A percentile compares a stretch with the other conserved stretches of the same genome.
Conservation (phyloP, 306 rosid genomes). For the Quillaja saponaria region DNA sequence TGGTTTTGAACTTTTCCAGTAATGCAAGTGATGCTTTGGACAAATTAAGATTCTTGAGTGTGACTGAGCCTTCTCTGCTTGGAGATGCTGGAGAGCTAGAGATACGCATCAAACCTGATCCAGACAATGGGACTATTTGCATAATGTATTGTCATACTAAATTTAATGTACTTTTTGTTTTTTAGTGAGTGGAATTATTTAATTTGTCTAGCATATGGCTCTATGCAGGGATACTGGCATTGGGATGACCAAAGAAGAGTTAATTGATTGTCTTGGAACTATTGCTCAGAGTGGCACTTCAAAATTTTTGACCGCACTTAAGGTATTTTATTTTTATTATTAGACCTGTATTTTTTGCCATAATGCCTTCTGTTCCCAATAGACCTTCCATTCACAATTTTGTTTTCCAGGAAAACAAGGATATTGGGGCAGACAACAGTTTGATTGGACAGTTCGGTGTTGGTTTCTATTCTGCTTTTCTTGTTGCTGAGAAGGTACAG, state of each 20-base stretch:
- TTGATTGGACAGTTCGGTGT: constrained; percentile 99
- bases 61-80: constrained; percentile 91
- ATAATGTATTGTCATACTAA: constrained; percentile 51
- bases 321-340: constrained; percentile 48
- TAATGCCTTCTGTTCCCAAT: too few relatives aligned
- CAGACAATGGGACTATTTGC: constrained; percentile 81
- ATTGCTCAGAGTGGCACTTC: constrained; percentile 99
- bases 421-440: constrained; percentile 80
- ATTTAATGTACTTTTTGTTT: background rate
- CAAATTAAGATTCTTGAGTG: constrained; percentile 94
- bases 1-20: constrained; percentile 34
- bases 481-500: constrained; percentile 87
- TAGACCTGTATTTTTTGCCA: too few relatives aligned
- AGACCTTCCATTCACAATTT: too few relatives aligned
- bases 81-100: constrained; percentile 85
- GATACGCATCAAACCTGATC: constrained; percentile 87
- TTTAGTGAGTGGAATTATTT: constrained; percentile 8
- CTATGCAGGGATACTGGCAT: constrained; percentile 81
- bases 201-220: constrained; percentile 19
- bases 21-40: constrained; percentile 97
- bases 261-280: constrained; percentile 96
- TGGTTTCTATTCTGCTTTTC: constrained; percentile 96
- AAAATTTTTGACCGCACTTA: constrained; percentile 84
- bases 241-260: constrained; percentile 95
- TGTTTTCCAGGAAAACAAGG: constrained; percentile 80